Conservation (phyloP, 2,329 filamentous ascomycete species). For the Aspergillus pseudotamarii region DNA sequence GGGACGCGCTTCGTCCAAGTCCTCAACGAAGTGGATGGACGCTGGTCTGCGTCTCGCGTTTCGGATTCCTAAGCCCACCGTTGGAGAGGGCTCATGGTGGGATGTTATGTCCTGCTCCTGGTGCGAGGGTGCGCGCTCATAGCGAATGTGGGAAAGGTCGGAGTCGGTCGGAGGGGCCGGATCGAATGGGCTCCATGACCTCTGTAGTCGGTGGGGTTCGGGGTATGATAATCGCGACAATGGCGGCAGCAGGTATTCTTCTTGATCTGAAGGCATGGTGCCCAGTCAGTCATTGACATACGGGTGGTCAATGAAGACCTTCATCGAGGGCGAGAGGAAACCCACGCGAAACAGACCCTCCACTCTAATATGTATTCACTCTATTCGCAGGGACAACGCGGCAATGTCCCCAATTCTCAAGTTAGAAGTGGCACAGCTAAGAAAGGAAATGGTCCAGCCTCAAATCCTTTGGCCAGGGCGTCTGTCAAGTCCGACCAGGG, state of each 20-base stretch:
- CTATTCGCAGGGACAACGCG: neutral
- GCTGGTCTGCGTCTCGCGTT: neutral
- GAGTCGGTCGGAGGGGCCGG: neutral
- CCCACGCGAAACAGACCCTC: too few relatives aligned
- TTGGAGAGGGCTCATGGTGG: neutral
- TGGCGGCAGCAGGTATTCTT: constrained; percentile 9
- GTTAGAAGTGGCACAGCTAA: neutral
- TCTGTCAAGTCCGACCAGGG: neutral
- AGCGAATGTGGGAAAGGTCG: constrained; percentile 10
- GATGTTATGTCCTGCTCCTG: neutral
- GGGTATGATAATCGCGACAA: neutral
- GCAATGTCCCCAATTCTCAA: neutral
- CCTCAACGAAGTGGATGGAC: neutral
- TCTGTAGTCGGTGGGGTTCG: neutral
- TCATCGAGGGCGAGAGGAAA: neutral
- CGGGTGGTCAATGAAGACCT: neutral
- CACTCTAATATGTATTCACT: neutral
- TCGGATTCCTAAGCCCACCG: constrained; percentile 5
- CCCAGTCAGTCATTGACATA: neutral
- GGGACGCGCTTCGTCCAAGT: neutral
- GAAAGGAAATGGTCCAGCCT: neutral
- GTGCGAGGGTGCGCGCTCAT: constrained; percentile 1
- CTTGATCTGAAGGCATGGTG: constrained; percentile 7
- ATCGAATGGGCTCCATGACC: constrained; percentile 9
- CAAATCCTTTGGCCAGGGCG: neutral